Evolutionary conservation across 108 stramenopile species (phyloP).

Genomic region (Pseudonitzschia delicatissima): DNA sequence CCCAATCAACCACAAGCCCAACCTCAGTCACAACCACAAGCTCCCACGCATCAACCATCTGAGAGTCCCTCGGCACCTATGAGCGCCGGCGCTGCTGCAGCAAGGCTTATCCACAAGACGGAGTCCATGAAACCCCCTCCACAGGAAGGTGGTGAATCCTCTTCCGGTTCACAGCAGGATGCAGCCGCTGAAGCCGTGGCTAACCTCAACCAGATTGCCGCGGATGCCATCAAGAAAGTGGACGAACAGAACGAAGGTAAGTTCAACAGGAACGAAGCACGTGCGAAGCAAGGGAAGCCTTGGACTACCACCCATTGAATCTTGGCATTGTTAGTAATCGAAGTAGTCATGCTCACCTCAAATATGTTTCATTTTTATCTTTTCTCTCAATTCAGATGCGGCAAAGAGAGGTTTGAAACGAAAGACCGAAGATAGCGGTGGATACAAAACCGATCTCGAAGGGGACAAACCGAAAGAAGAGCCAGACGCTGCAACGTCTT

Average conservation of each 20-base stretch:
- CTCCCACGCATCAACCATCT: neutral
- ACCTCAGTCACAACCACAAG: neutral
- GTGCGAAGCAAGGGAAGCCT: too few species aligned
- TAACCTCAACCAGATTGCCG: constrained; percentile 33
- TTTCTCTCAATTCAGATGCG: neutral
- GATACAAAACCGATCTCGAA: constrained; percentile 44
- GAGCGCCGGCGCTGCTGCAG: constrained; percentile 6
- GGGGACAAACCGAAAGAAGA: constrained; percentile 12
- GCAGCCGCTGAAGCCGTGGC: constrained; percentile 34
- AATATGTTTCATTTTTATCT: neutral
- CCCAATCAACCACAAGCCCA: neutral
- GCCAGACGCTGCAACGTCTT: too few species aligned
- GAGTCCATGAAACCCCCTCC: constrained; percentile 9
- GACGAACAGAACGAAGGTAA: constrained; percentile 11
- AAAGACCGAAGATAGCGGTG: constrained; percentile 35
- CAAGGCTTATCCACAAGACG: neutral
- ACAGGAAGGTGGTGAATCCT: neutral
- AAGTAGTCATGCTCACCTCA: neutral
- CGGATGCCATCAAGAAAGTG: constrained; percentile 9
- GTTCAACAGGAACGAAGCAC: too few species aligned
- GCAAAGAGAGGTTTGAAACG: constrained; percentile 23
- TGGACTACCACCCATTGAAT: neutral
- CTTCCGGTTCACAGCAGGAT: constrained; percentile 18
- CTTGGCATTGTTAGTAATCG: neutral
- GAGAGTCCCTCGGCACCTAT: neutral